phyloP scores from a whole-genome alignment of 106 monocot genomes.

The Dendrobium catenatum region DNA sequence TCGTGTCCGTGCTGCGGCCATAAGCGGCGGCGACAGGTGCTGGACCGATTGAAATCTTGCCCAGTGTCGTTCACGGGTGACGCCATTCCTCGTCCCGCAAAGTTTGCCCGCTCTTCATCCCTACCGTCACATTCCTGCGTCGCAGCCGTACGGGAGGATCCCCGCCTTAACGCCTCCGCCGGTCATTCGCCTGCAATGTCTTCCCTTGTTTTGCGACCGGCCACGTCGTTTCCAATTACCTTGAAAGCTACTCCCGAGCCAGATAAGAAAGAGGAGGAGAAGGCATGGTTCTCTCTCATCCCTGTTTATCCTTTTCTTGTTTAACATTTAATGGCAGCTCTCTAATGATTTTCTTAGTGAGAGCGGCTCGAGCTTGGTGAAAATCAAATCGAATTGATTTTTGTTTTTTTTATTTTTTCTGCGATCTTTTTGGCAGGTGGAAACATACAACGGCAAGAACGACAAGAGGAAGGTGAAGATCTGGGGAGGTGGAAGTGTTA shows the following conservation, averaged over 20 bases:
- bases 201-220: background rate
- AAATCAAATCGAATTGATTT: background rate
- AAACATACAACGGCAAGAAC: background rate
- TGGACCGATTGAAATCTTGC: background rate
- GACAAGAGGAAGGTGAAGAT: background rate
- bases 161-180: background rate
- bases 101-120: background rate
- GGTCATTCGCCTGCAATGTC: background rate
- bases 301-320: background rate
- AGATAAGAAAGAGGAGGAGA: background rate
- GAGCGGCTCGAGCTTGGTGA: background rate
- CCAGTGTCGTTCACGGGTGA: background rate
- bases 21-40: background rate
- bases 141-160: background rate
- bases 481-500: background rate
- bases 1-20: slow-evolving; percentile 2
- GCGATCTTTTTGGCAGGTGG: background rate
- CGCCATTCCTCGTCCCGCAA: background rate
- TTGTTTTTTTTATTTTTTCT: background rate
- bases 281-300: background rate
- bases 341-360: background rate
- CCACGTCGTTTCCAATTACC: background rate
- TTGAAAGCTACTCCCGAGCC: background rate
- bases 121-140: background rate
- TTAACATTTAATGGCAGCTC: background rate